phyloP scores from a whole-genome alignment of 1,284 basidiomycete species.

The Rhodotorula mucilaginosa region DNA sequence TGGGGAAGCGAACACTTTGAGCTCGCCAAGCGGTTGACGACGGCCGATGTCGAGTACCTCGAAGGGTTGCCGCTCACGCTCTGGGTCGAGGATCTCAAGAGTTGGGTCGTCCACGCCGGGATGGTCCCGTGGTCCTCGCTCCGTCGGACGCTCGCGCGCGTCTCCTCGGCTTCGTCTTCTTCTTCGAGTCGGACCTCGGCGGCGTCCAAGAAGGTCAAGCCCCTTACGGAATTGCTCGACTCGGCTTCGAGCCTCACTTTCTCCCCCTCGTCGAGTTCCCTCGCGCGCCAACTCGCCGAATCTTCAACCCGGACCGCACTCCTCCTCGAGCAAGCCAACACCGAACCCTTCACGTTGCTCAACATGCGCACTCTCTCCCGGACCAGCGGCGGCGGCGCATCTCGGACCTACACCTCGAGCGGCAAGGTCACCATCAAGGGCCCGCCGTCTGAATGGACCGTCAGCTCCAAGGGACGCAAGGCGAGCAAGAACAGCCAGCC shows the following conservation, averaged over 20 bases:
- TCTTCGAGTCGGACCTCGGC: neutral
- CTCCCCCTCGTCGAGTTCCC: conserved; percentile 5
- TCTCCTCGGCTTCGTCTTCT: neutral
- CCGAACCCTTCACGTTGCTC: conserved; percentile 43
- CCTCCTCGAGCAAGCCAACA: conserved; percentile 33
- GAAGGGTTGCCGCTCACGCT: conserved; percentile 66
- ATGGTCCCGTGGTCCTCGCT: conserved; percentile 47
- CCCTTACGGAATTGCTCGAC: neutral
- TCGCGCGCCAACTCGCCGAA: conserved; percentile 10
- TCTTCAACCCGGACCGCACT: conserved; percentile 15
- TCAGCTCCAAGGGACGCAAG: conserved; percentile 18
- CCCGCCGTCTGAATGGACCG: conserved; percentile 26
- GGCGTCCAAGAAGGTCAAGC: neutral
- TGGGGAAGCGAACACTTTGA: conserved; percentile 72
- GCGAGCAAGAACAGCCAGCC: conserved; percentile 25
- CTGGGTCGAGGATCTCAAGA: conserved; percentile 71
- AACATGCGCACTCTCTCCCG: conserved; percentile 44
- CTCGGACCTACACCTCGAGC: neutral
- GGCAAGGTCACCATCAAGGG: conserved; percentile 32
- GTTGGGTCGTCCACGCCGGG: conserved; percentile 79
- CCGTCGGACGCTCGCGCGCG: conserved; percentile 7
- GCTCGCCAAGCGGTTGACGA: conserved; percentile 64
- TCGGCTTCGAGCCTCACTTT: conserved; percentile 21
- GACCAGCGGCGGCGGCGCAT: neutral
- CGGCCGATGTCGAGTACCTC: conserved; percentile 65